Conservation (phyloP, 1,284 basidiomycete species). For the Wallemia hederae region DNA sequence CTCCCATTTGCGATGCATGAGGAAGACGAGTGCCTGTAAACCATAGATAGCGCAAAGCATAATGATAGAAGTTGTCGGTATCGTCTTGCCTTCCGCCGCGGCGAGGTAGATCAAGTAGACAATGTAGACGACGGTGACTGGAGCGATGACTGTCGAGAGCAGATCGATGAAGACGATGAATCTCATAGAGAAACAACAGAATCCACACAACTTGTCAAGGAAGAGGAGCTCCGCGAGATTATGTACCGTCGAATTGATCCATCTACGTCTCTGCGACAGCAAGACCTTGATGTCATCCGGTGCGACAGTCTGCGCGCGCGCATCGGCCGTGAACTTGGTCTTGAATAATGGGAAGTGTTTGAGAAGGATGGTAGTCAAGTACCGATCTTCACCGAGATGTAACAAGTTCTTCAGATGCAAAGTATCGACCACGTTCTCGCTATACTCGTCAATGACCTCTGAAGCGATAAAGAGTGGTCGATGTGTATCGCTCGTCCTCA, state of each 20-base stretch:
- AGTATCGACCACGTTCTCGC: slow-evolving; percentile 86
- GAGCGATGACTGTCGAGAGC: slow-evolving; percentile 54
- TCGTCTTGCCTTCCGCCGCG: slow-evolving; percentile 28
- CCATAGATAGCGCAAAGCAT: slow-evolving; percentile 85
- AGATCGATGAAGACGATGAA: slow-evolving; percentile 93
- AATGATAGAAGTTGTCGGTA: slow-evolving; percentile 51
- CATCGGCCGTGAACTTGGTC: slow-evolving; percentile 81
- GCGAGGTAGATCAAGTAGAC: slow-evolving; percentile 58
- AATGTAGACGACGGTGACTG: slow-evolving; percentile 77
- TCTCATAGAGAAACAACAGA: slow-evolving; percentile 96
- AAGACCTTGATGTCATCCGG: slow-evolving; percentile 81
- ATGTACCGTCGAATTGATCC: slow-evolving; percentile 99
- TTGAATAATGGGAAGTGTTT: slow-evolving; percentile 79
- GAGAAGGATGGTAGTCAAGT: slow-evolving; percentile 74
- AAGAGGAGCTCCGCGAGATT: slow-evolving; percentile 80
- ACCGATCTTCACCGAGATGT: slow-evolving; percentile 94
- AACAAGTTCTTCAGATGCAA: slow-evolving; percentile 91
- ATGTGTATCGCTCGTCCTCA: slow-evolving; percentile 73
- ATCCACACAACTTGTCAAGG: slow-evolving; percentile 75
- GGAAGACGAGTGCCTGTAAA: slow-evolving; percentile 57
- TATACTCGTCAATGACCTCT: slow-evolving; percentile 67
- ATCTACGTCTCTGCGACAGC: slow-evolving; percentile 86
- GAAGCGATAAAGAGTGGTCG: slow-evolving; percentile 69
- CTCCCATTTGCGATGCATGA: slow-evolving; percentile 69
- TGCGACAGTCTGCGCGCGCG: slow-evolving; percentile 68